phyloP scores from a whole-genome alignment of 352 stramenopile species.

The Phytopythium montanum region DNA sequence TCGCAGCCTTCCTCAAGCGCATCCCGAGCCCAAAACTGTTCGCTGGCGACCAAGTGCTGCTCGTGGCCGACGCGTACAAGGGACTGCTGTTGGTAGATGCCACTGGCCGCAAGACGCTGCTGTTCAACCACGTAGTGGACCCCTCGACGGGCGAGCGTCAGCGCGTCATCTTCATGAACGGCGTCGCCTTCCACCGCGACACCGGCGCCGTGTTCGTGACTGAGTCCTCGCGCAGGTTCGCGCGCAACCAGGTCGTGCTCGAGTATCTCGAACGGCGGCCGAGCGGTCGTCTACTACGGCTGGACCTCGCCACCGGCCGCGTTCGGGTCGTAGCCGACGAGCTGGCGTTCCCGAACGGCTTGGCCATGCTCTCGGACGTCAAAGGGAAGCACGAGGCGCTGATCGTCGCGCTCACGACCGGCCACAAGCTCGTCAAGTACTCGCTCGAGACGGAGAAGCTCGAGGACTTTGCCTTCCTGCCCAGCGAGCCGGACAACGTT shows the following conservation, averaged over 20 bases:
- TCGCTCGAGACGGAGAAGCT: slow-evolving; percentile 35
- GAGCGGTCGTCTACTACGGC: slow-evolving; percentile 47
- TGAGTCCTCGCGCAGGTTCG: slow-evolving; percentile 48
- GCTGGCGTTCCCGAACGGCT: slow-evolving; percentile 45
- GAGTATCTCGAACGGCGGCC: slow-evolving; percentile 44
- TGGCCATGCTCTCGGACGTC: slow-evolving; percentile 37
- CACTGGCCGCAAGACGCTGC: slow-evolving; percentile 38
- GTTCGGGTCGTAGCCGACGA: slow-evolving; percentile 25
- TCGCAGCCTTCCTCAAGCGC: slow-evolving; percentile 36
- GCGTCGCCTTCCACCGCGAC: slow-evolving; percentile 32
- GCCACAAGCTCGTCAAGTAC: slow-evolving; percentile 60
- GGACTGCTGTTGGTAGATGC: slow-evolving; percentile 56
- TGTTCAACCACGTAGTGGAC: slow-evolving; percentile 46
- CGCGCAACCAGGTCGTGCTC: slow-evolving; percentile 35
- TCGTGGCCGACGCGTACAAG: slow-evolving; percentile 61
- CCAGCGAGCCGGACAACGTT: slow-evolving; percentile 51
- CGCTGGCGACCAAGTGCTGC: slow-evolving; percentile 40
- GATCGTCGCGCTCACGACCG: slow-evolving; percentile 43
- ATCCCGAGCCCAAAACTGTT: slow-evolving; percentile 44
- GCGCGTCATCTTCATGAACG: slow-evolving; percentile 42
- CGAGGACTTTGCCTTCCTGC: slow-evolving; percentile 57
- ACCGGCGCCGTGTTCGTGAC: slow-evolving; percentile 52
- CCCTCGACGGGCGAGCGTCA: slow-evolving; percentile 15
- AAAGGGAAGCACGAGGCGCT: slow-evolving; percentile 17
- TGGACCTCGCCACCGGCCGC: slow-evolving; percentile 25